Percentiles rank a stretch among this genome's conserved stretches.
Evolutionary conservation across 73 alveolate genomes (phyloP).

Genomic region (Tetrahymena elliotti): DNA sequence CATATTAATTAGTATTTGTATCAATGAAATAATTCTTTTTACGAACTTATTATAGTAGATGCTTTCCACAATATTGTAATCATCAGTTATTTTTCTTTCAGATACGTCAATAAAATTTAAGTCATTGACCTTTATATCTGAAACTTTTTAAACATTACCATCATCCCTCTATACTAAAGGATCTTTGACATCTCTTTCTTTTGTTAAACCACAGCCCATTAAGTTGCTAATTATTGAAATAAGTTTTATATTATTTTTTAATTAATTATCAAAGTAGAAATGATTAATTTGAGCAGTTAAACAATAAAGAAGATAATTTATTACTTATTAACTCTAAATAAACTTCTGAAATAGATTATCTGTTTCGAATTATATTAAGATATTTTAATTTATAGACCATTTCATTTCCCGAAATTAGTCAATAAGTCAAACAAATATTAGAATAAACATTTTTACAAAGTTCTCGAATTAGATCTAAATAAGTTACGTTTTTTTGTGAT

Average conservation of each 20-base stretch:
- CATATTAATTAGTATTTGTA: background rate
- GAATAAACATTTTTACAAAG: no score
- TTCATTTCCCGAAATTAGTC: background rate
- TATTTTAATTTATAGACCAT: no score
- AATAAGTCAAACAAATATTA: no score
- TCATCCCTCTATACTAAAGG: background rate
- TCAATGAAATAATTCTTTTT: background rate
- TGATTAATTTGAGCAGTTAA: background rate
- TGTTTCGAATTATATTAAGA: background rate
- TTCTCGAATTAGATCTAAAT: no score
- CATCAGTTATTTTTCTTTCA: background rate
- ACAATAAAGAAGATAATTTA: background rate
- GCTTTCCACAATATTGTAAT: background rate
- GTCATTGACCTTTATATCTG: background rate
- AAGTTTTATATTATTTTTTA: background rate
- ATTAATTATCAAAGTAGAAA: background rate
- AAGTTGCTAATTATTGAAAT: background rate
- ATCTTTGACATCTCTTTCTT: background rate
- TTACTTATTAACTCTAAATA: no score
- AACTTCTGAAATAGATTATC: no score
- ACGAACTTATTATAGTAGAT: background rate
- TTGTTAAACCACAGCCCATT: background rate
- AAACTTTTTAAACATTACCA: background rate
- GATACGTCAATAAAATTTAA: background rate
- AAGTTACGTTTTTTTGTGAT: no score